Percentiles rank a stretch among this genome's conserved stretches.
Conservation (phyloP, 192 early-diverging fungal genomes). For the Phycomyces blakesleeanus region DNA sequence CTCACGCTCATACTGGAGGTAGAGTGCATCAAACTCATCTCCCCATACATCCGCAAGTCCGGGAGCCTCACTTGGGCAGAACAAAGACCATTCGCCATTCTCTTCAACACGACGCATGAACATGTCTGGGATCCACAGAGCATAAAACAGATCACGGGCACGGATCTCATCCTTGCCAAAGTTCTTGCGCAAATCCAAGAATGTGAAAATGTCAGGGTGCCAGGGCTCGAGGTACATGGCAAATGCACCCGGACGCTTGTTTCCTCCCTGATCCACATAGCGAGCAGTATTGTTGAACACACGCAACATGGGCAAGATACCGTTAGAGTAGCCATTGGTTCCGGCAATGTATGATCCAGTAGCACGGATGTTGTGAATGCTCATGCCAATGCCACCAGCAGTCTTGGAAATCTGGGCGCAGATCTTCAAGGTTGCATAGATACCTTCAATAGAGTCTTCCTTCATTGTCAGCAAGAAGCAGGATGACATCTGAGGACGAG, state of each 20-base stretch:
- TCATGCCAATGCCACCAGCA: conserved; percentile 95
- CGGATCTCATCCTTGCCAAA: conserved; percentile 96
- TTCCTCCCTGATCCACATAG: conserved; percentile 99
- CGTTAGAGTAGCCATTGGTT: conserved; percentile 96
- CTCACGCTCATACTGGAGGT: conserved; percentile 77
- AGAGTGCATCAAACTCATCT: conserved; percentile 84
- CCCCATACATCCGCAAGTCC: conserved; percentile 92
- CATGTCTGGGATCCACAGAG: conserved; percentile 95
- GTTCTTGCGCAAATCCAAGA: conserved; percentile 96
- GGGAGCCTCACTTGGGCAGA: conserved; percentile 92
- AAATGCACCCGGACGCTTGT: conserved; percentile 97
- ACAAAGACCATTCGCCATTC: conserved; percentile 91
- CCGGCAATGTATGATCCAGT: conserved; percentile 96
- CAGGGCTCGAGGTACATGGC: conserved; percentile 98
- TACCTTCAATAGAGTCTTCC: conserved; percentile 97
- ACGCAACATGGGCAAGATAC: conserved; percentile 94
- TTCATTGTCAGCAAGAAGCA: conserved; percentile 96
- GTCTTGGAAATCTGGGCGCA: conserved; percentile 98
- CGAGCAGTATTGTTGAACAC: conserved; percentile 98
- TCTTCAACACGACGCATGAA: conserved; percentile 97
- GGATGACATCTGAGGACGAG: conserved; percentile 88
- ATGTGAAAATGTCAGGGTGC: conserved; percentile 97
- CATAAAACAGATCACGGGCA: conserved; percentile 96
- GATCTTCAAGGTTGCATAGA: conserved; percentile 95
- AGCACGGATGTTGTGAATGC: conserved; percentile 95